Percentiles rank a stretch among this genome's conserved stretches.
These are phyloP conservation scores for Erodium texanum DNA, from an alignment of 441 rosid species.

Conservation along the genomic window DNA sequence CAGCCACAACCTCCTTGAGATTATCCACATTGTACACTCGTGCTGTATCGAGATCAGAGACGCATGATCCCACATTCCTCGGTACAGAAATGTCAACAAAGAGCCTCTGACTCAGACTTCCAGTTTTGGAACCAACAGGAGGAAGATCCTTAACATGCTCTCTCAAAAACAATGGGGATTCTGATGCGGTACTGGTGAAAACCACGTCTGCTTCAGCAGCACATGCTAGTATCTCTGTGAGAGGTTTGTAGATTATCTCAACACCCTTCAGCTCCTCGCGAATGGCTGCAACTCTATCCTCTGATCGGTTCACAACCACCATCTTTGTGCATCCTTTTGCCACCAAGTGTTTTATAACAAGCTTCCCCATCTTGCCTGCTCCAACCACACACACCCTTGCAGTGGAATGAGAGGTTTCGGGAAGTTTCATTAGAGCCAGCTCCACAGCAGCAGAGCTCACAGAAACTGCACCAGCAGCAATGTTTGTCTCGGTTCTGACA, in stretches of 20 bases:
- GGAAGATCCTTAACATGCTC: constrained; percentile 62
- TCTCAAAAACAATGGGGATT: constrained; percentile 56
- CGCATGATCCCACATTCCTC: constrained; percentile 76
- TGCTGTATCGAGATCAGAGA: constrained; percentile 39
- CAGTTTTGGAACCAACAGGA: constrained; percentile 38
- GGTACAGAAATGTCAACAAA: constrained; percentile 90
- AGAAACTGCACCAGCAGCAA: constrained; percentile 87
- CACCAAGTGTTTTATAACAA: constrained; percentile 82
- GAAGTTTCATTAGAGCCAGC: constrained; percentile 77
- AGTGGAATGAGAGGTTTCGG: constrained; percentile 41
- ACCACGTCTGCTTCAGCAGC: constrained; percentile 77
- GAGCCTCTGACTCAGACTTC: constrained; percentile 55
- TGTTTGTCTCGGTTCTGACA: constrained; percentile 81
- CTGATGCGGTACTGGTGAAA: constrained; percentile 89
- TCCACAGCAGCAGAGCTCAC: constrained; percentile 95
- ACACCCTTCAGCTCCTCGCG: constrained; percentile 51
- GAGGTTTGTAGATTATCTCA: constrained; percentile 59
- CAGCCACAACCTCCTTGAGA: constrained; percentile 95
- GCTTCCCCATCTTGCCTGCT: constrained; percentile 97
- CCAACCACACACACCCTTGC: constrained; percentile 79
- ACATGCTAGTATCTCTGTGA: constrained; percentile 51
- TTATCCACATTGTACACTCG: constrained; percentile 83
- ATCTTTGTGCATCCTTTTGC: constrained; percentile 81
- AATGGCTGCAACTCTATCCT: constrained; percentile 68
- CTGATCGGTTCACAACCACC: constrained; percentile 74